phyloP scores from a whole-genome alignment of 805 yeast species.

The Lipomyces spencermartinsiae region DNA sequence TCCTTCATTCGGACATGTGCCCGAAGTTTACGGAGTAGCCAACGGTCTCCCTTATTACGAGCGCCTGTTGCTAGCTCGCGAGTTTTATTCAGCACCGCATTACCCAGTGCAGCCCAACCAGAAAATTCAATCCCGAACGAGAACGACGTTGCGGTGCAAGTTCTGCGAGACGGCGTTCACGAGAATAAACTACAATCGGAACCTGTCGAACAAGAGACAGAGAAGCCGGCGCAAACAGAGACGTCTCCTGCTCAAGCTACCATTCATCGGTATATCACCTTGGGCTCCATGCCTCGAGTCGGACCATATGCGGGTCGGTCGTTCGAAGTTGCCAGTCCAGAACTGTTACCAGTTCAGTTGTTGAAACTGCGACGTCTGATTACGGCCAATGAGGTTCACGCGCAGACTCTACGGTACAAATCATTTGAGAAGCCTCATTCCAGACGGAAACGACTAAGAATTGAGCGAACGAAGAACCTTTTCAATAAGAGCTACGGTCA shows the following conservation, averaged over 20 bases:
- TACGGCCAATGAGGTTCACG: neutral
- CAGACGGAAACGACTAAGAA: constrained; percentile 25
- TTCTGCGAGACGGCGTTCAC: neutral
- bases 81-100: neutral
- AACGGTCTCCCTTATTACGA: neutral
- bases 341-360: constrained; percentile 3
- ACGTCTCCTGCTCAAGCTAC: neutral
- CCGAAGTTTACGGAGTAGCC: neutral
- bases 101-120: neutral
- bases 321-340: constrained; percentile 11
- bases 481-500: constrained; percentile 18
- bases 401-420: constrained; percentile 5
- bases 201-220: neutral
- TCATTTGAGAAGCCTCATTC: constrained; percentile 26
- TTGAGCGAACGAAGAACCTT: neutral
- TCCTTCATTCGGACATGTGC: neutral
- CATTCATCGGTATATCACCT: constrained; percentile 16
- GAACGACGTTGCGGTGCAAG: neutral
- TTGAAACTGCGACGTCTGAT: constrained; percentile 2
- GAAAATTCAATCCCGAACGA: neutral
- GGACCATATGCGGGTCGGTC: constrained; percentile 27
- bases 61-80: neutral
- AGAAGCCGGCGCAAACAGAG: neutral
- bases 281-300: constrained; percentile 25
- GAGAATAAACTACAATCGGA: neutral